Base-by-base conservation (phyloP, 1,139 yeast species). In the Diutina pseudorugosa region DNA sequence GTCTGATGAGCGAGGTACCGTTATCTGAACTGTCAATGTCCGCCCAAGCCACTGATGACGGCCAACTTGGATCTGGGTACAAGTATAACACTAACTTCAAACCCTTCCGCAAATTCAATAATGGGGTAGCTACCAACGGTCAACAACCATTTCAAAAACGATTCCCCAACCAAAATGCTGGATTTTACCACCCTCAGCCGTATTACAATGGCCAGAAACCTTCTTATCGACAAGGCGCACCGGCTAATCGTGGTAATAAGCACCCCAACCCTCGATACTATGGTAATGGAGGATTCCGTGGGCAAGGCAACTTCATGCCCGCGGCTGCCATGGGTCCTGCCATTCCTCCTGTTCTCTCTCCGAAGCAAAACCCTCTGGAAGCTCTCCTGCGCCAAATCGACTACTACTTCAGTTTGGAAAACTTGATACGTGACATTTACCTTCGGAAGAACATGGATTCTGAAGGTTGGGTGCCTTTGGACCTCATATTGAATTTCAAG, bases 341-440 rank as follows among this genome's bases (percentile, higher is more conserved):
- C 19, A 45, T 45, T 19, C 49, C 49, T n/a, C 49, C 49, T 4
- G 49, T 33, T 14, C 27, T 45, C 8, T 45, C 49, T 19, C 49
- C 49, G 5, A 45, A 45, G 21, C 49, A 45, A 18, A 25, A 23
- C 21, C 49, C 49, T 12, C 49, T 23, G 30, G 49, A 45, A 11
- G 49, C 49, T n/a, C 41, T 45, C 7, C n/a, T 16, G 14, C 21
- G 27, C 23, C 97, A 90, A 73, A 72, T 90, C 55, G 93, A 88
- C 64, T 93, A 91, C 72, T 93, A 93, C 68, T 85, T 93, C 68
- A 84, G 94, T 27, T 76, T 84, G 53, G 96, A 90, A 61, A 93
- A 93, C 69, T 76, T 93, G 67, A 76, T 87, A 60, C 85, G 87
- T 69, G 96, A 89, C 66, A 71, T 85, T 55, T 88, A 69, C 65